Percentiles rank a stretch among this genome's conserved stretches.
Conservation (phyloP, 345 rosid species). For the Hibiscus trionum region DNA sequence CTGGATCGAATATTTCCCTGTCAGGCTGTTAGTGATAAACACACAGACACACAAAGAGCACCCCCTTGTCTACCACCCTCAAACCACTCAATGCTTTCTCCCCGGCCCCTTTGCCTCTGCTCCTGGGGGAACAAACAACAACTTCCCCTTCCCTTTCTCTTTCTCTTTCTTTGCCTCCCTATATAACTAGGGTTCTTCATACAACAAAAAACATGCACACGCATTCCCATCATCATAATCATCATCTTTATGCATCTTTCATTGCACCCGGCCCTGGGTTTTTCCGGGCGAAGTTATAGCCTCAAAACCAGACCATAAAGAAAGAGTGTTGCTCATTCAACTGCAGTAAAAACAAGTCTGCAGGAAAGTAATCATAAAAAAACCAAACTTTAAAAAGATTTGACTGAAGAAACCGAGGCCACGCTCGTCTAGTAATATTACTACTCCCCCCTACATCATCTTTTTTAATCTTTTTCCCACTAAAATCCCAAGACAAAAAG, state of each 20-base stretch:
- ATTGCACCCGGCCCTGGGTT: slow-evolving; percentile 32
- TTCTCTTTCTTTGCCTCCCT: not conserved
- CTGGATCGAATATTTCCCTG: no score
- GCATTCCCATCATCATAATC: slow-evolving; percentile 21
- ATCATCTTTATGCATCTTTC: slow-evolving; percentile 63
- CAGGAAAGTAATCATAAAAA: slow-evolving; percentile 2
- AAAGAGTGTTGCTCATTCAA: not conserved
- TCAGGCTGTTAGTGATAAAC: no score
- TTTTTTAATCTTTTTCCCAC: slow-evolving; percentile 20
- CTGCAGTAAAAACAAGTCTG: not conserved
- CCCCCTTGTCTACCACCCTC: not conserved
- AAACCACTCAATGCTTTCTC: slow-evolving; percentile 37
- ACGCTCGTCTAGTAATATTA: slow-evolving; percentile 13
- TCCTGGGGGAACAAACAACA: slow-evolving; percentile 47
- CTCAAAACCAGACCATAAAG: not conserved
- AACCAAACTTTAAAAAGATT: slow-evolving; percentile 24
- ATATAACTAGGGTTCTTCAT: not conserved
- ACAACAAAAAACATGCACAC: no score
- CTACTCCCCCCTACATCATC: slow-evolving; percentile 2
- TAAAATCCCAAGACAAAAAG: slow-evolving; percentile 13
- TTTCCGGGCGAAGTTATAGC: slow-evolving; percentile 34
- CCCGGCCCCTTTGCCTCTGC: slow-evolving; percentile 81
- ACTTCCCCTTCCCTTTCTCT: slow-evolving; percentile 20
- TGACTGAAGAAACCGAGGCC: slow-evolving; percentile 38
- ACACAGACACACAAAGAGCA: no score